Evolutionary conservation across 371 early-diverging fungal genomes (phyloP).

Genomic region (Basidiobolus meristosporus): DNA sequence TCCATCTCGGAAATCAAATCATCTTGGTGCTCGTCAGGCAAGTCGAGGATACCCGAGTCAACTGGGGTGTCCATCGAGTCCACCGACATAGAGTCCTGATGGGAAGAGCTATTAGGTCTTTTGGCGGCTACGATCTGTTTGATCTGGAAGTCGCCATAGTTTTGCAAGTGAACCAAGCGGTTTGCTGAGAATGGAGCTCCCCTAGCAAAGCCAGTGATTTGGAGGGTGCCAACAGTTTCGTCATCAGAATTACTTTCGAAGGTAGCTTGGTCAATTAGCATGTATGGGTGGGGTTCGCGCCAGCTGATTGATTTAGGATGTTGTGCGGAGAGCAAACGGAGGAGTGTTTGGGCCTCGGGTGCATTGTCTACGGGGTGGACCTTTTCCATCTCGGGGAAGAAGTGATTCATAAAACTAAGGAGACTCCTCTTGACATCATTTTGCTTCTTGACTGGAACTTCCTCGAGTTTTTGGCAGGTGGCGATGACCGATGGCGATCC

Average conservation of each 20-base stretch:
- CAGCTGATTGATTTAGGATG: conserved; percentile 60
- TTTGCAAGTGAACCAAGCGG: conserved; percentile 74
- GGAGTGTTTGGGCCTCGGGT: conserved; percentile 24
- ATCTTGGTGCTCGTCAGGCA: conserved; percentile 50
- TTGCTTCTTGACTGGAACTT: conserved; percentile 39
- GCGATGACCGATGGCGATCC: conserved; percentile 57
- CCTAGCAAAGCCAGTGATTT: conserved; percentile 68
- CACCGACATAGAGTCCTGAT: background rate
- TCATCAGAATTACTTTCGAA: conserved; percentile 24
- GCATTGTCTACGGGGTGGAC: conserved; percentile 34
- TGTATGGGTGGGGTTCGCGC: conserved; percentile 78
- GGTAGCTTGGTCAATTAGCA: conserved; percentile 56
- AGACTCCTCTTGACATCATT: conserved; percentile 62
- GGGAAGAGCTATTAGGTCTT: conserved; percentile 1
- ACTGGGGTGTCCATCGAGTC: conserved; percentile 13
- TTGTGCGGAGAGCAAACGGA: conserved; percentile 50
- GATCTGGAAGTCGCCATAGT: conserved; percentile 82
- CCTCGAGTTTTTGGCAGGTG: conserved; percentile 30
- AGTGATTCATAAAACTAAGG: conserved; percentile 57
- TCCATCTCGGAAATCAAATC: conserved; percentile 63
- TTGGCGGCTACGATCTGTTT: conserved; percentile 26
- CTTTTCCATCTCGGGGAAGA: conserved; percentile 66
- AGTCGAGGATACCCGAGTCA: conserved; percentile 26
- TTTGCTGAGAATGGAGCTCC: conserved; percentile 69
- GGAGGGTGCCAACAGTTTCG: conserved; percentile 33